Base-by-base conservation (phyloP, 208 protist species). In the Crithidia acanthocephali region DNA sequence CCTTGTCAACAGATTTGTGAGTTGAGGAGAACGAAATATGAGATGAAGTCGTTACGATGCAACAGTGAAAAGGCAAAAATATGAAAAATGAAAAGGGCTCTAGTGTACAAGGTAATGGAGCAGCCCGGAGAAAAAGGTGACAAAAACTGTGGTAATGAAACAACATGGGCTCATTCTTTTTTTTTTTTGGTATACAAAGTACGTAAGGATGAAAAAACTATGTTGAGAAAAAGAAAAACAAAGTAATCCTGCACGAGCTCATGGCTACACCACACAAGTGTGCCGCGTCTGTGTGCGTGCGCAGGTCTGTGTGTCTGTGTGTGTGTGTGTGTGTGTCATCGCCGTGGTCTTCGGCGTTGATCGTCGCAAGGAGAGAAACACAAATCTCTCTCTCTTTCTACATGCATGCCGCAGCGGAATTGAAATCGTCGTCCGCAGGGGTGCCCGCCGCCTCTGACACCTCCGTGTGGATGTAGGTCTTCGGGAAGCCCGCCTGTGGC, bases 401-500 rank as follows among this genome's bases (percentile, higher is more conserved):
- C 2, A 37, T 27, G 30, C 45, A 53, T 15, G 30, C 60, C 15
- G 45, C 18, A 16, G 30, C 62, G 16, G 48, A 22, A 23, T 56
- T 30, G 23, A 48, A 56, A 23, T 47, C 32, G 3, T 75, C 58
- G n/a, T 79, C 76, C 51, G 78, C 67, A 20, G 66, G 72, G 6
- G 56, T 68, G 42, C 74, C 51, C 2, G 23, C 53, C 37, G 67
- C 56, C 35, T 76, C 53, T 13, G 76, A 68, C 15, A 76, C 23
- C 18, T 71, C 63, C 18, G 63, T 71, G 48, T 77, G 44, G 22
- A 71, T 57, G 10, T 66, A 66, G 22, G 76, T 66, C 3, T 44
- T 48, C 4, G 79, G 68, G 22, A 86, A 90, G 7, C 74, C 57
- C 0, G 72, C 63, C 40, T 66, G 72, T 8, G 72, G 72, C 3